Base-by-base conservation (phyloP, 345 rosid genomes). In the Gossypium anomalum region DNA sequence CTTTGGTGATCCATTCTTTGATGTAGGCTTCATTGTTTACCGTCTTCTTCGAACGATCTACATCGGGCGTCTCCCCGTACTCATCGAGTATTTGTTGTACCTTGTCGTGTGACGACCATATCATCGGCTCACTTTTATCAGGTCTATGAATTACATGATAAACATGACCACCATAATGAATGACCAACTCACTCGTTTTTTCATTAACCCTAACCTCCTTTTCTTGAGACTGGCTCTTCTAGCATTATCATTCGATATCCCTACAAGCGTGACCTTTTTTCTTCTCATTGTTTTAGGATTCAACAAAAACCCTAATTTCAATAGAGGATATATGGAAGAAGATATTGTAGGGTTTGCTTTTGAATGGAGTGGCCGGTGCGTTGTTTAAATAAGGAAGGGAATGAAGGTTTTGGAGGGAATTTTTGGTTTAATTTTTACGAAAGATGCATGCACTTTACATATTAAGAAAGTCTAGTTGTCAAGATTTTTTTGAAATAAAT, bases 171-270 rank as follows among this genome's bases (percentile, higher is more conserved):
- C 78, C 89, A 23, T 88, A 89, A 0, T 84, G 61, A 4, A 70
- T 81, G 51, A 73, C 77, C 7, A 87, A 68, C 29, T 89, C 90
- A 14, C 71, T 66, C 82, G 86, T 85, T 87, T 89, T 61, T 85
- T 85, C 48, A 84, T 2, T 14, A 89, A 60, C 49, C 87, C 90
- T 3, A 9, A 14, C 67, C 80, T 80, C 71, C 85, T 85, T 68
- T 87, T 84, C 77, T 74, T 85, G 9, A 85, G 83, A 76, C 87
- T 80, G n/a, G 82, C 82, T 80, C 62, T 89, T 38, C 89, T 81
- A 2, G 85, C 86, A 25, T 27, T 64, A 6, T 82, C 85, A 74
- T 76, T 84, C 43, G 3, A 82, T 8, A 87, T 23, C 78, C 80
- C 79, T 11, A 19, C 75, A 56, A 85, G 87, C 44, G 76, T 80